Evolutionary conservation across 768 basidiomycete species (phyloP).

Genomic region (Russula sp.): DNA sequence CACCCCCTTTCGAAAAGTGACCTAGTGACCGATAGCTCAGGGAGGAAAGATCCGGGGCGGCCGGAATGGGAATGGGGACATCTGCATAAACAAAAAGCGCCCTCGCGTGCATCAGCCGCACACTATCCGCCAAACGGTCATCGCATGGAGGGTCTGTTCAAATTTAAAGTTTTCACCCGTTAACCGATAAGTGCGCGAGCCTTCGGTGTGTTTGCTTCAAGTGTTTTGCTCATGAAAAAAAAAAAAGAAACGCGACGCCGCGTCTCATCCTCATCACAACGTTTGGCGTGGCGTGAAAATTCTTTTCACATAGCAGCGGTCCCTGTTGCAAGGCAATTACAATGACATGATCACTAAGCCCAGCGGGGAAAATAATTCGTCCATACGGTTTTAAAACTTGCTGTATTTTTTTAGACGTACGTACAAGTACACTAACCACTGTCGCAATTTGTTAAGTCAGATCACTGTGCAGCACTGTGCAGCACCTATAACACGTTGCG

Average conservation of each 20-base stretch:
- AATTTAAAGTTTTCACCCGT: not conserved
- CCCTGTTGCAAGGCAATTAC: not conserved
- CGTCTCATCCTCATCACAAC: not conserved
- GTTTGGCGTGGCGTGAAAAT: not conserved
- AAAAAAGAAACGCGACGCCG: not conserved
- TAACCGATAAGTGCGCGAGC: not conserved
- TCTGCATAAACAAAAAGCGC: too few species aligned
- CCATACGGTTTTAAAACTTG: not conserved
- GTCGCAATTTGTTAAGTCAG: conserved; percentile 1
- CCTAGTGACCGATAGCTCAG: not conserved
- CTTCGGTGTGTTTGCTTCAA: too few species aligned
- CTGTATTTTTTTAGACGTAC: not conserved
- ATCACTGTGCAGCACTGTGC: not conserved
- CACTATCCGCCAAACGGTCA: not conserved
- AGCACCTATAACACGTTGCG: not conserved
- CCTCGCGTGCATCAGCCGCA: conserved; percentile 3
- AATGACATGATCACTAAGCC: not conserved
- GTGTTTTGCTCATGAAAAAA: too few species aligned
- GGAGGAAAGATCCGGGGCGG: conserved; percentile 15
- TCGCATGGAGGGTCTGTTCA: not conserved
- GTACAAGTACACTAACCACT: not conserved
- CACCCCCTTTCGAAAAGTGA: not conserved
- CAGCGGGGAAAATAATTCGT: not conserved
- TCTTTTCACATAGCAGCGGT: not conserved
- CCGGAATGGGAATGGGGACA: conserved; percentile 8